Percentiles rank a stretch among this genome's conserved stretches.
Conservation (phyloP, 1,284 basidiomycete species). For the Chondrostereum purpureum region DNA sequence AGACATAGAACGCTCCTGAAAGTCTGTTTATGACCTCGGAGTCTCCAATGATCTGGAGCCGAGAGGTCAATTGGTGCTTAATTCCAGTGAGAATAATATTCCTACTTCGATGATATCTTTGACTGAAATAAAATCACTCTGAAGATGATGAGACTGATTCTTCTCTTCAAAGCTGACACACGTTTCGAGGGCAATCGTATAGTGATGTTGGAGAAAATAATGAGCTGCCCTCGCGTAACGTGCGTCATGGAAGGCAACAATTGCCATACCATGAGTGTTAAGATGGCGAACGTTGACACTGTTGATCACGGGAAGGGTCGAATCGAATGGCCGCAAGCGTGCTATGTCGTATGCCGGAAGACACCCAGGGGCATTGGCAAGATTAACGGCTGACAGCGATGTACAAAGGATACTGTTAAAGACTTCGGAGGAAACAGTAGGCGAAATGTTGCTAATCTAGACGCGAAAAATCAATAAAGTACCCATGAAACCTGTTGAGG, state of each 20-base stretch:
- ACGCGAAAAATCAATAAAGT: background rate
- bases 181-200: slow-evolving; percentile 20
- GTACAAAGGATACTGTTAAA: slow-evolving; percentile 29
- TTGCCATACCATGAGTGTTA: slow-evolving; percentile 39
- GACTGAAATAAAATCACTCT: slow-evolving; percentile 28
- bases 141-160: slow-evolving; percentile 20
- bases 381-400: no score
- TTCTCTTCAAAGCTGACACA: slow-evolving; percentile 19
- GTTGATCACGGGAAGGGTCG: slow-evolving; percentile 6
- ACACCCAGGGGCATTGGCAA: background rate
- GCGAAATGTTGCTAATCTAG: slow-evolving; percentile 29
- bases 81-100: slow-evolving; percentile 1
- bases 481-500: background rate
- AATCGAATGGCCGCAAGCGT: background rate
- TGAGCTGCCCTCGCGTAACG: slow-evolving; percentile 47
- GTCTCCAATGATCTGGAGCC: slow-evolving; percentile 27
- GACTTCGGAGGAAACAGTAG: slow-evolving; percentile 24
- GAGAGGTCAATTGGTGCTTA: slow-evolving; percentile 7
- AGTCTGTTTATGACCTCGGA: slow-evolving; percentile 24
- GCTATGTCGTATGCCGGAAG: slow-evolving; percentile 1
- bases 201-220: slow-evolving; percentile 25
- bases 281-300: slow-evolving; percentile 37
- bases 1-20: slow-evolving; percentile 2
- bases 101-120: slow-evolving; percentile 29
- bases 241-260: slow-evolving; percentile 59